Percentiles rank a stretch among this genome's conserved stretches.
phyloP scores from a whole-genome alignment of 2,329 filamentous ascomycete species.

The Atkinsonella texensis region DNA sequence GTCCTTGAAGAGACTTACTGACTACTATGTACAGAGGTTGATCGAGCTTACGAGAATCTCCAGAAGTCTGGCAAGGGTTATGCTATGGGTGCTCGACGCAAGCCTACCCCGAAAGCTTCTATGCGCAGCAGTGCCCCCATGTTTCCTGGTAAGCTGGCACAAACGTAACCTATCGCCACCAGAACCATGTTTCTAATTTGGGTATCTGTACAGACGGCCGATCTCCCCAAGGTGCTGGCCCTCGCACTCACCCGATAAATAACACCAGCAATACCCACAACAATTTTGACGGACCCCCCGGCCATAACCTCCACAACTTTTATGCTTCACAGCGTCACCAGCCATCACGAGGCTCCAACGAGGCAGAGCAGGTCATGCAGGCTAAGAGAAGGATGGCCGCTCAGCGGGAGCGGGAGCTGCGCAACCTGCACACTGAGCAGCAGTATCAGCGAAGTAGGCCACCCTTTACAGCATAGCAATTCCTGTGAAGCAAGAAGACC shows the following conservation, averaged over 20 bases:
- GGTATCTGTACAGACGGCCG: slow-evolving; percentile 50
- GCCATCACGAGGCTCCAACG: slow-evolving; percentile 67
- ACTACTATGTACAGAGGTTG: slow-evolving; percentile 59
- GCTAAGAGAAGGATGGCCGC: slow-evolving; percentile 98
- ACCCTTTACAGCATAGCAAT: slow-evolving; percentile 60
- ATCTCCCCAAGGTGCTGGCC: slow-evolving; percentile 46
- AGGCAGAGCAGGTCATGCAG: slow-evolving; percentile 98
- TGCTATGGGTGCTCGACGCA: slow-evolving; percentile 60
- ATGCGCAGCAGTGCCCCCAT: slow-evolving; percentile 7
- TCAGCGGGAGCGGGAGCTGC: slow-evolving; percentile 95
- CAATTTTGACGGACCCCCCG: slow-evolving; percentile 64
- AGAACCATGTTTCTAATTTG: slow-evolving; percentile 13
- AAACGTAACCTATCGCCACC: background rate
- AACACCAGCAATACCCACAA: slow-evolving; percentile 61
- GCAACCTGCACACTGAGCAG: slow-evolving; percentile 99
- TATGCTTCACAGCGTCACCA: slow-evolving; percentile 91
- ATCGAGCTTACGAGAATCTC: slow-evolving; percentile 88
- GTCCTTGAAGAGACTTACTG: background rate
- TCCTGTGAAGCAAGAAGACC: slow-evolving; percentile 21
- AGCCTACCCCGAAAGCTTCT: slow-evolving; percentile 25
- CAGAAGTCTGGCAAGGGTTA: slow-evolving; percentile 95
- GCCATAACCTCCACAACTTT: slow-evolving; percentile 77
- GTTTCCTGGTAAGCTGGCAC: slow-evolving; percentile 4
- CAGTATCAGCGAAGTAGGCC: slow-evolving; percentile 99
- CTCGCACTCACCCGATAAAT: slow-evolving; percentile 73